Conservation (phyloP, 2,329 filamentous ascomycete species). For the Taxawa tesnikishii region DNA sequence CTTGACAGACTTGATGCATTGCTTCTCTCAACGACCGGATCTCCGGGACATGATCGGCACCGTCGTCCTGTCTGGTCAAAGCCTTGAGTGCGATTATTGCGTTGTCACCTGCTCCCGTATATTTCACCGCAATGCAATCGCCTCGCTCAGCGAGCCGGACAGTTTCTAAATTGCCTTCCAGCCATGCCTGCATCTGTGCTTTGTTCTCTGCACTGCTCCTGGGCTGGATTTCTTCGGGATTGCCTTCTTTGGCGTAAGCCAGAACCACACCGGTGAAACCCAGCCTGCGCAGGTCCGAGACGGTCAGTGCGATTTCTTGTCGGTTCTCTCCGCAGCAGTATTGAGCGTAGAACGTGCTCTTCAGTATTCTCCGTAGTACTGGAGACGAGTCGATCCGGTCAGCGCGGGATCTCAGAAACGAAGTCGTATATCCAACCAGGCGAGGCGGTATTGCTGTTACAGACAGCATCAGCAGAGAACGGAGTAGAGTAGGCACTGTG, state of each 20-base stretch:
- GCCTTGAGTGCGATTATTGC: background rate
- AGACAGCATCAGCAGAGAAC: too few relatives aligned
- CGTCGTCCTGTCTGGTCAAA: background rate
- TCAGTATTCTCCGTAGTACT: too few relatives aligned
- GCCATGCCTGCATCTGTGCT: slow-evolving; percentile 1
- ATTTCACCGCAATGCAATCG: slow-evolving; percentile 2
- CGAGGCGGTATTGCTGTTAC: too few relatives aligned
- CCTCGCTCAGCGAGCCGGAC: slow-evolving; percentile 3
- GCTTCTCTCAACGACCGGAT: background rate
- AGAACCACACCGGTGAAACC: slow-evolving; percentile 3
- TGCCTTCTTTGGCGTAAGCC: slow-evolving; percentile 3
- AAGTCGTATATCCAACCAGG: too few relatives aligned
- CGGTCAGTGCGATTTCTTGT: slow-evolving; percentile 1
- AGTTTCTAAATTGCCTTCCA: slow-evolving; percentile 1
- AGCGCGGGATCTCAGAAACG: too few relatives aligned
- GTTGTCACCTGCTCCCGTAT: slow-evolving; percentile 1
- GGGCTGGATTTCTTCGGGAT: background rate
- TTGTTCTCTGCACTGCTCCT: slow-evolving; percentile 1
- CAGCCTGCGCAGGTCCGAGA: background rate
- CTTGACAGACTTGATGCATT: background rate
- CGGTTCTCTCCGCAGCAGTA: background rate
- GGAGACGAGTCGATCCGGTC: too few relatives aligned
- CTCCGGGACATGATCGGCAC: too few relatives aligned
- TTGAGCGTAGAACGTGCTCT: slow-evolving; percentile 1
- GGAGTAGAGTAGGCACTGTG: too few relatives aligned